phyloP scores from a whole-genome alignment of 768 basidiomycete genomes.

The Clavaria fumosa region DNA sequence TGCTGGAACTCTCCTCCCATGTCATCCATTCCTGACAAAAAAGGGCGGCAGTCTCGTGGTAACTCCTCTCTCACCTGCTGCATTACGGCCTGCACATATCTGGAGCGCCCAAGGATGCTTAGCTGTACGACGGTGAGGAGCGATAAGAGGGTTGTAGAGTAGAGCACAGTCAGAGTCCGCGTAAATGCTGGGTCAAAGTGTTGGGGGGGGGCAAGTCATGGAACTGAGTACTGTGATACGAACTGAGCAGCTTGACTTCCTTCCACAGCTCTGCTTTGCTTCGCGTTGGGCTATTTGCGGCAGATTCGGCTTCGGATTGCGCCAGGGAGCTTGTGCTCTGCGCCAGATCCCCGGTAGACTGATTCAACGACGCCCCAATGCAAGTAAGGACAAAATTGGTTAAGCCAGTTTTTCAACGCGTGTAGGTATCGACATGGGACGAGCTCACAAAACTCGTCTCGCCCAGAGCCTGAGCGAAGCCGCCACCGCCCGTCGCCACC shows the following conservation, averaged over 20 bases:
- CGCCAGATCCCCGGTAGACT: conserved; percentile 10
- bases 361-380: too few species aligned
- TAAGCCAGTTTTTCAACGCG: too few species aligned
- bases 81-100: conserved; percentile 59
- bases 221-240: conserved; percentile 12
- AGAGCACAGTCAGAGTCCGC: conserved; percentile 71
- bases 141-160: conserved; percentile 71
- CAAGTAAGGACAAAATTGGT: too few species aligned
- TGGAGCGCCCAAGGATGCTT: conserved; percentile 64
- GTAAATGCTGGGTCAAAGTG: conserved; percentile 50
- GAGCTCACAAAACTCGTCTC: conserved; percentile 9
- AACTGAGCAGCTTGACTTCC: conserved; percentile 80
- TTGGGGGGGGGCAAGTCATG: conserved; percentile 4
- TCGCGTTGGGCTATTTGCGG: conserved; percentile 20
- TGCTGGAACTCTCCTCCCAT: conserved; percentile 13
- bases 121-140: conserved; percentile 83
- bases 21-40: conserved; percentile 14
- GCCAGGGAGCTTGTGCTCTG: conserved; percentile 22
- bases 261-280: conserved; percentile 84
- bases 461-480: conserved; percentile 17
- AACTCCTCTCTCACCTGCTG: conserved; percentile 46
- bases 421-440: too few species aligned
- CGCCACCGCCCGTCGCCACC: conserved; percentile 23
- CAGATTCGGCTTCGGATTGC: conserved; percentile 15
- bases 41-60: conserved; percentile 22